Evolutionary conservation across 768 basidiomycete genomes (phyloP), one percentile per base, ranked within the genome.

Genomic region (Boletus rufocinnamomeus): DNA sequence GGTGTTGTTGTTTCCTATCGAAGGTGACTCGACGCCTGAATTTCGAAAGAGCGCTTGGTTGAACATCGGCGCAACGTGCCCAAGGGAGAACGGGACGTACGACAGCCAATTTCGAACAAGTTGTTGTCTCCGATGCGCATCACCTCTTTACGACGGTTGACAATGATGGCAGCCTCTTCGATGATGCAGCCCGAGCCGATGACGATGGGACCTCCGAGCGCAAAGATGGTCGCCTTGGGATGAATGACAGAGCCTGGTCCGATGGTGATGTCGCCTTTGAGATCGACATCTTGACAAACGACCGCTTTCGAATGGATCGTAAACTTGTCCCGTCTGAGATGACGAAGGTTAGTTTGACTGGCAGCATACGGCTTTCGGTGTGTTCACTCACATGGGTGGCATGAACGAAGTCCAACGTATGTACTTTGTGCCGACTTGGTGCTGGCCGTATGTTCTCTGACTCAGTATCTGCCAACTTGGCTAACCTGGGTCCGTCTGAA

Each of bases 81-180:
- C 25, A 14, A 16, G 17, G 19, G 2, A 16, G 3, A 14, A 41
- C 13, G 14, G 14, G 19, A 85, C 91, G 61, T 68, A 96, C 96
- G 88, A 72, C 89, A 93, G 23, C 91, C 92, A 53, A 97, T 93
- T 75, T 97, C 93, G 67, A 99, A 96, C 57, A 95, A 77, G 72
- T 98, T 98, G 60, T 91, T 86, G 71, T 96, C 88, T 6, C 96
- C 96, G 49, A 99, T 93, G 21, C 87, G 84, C 93, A 98, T 93
- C 37, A 89, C 84, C 68, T 93, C 90, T 66, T 90, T 93, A 54
- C 59, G 89, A 84, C 92, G 81, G 73, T 98, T 98, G 52, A 97
- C 88, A 61, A 99, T 84, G 65, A 97, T 88, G 6, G 84, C 91
- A 13, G 83, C 84, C 70, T 99, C 97, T 68, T 98, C 97, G 57